Evolutionary conservation across 768 basidiomycete genomes (phyloP).

Genomic region (Austroboletus festivus): DNA sequence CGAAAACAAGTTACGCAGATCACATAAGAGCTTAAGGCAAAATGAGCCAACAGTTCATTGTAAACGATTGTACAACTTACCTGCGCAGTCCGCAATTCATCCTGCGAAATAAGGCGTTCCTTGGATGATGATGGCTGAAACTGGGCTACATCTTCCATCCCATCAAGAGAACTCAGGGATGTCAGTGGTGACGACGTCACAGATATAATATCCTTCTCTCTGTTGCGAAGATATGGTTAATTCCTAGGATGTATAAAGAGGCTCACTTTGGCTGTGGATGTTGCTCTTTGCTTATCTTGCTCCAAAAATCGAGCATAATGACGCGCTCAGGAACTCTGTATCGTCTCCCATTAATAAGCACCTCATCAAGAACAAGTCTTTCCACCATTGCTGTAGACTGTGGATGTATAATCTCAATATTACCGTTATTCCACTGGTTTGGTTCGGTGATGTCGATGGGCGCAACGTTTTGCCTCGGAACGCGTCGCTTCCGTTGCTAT

Average conservation of each 20-base stretch:
- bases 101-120: slow-evolving; percentile 33
- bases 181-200: slow-evolving; percentile 70
- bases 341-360: slow-evolving; percentile 81
- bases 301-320: slow-evolving; percentile 95
- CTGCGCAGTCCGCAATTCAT: slow-evolving; percentile 60
- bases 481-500: slow-evolving; percentile 76
- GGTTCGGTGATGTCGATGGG: slow-evolving; percentile 75
- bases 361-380: slow-evolving; percentile 71
- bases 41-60: slow-evolving; percentile 11
- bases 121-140: slow-evolving; percentile 22
- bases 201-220: slow-evolving; percentile 38
- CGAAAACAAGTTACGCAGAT: slow-evolving; percentile 28
- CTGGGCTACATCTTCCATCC: slow-evolving; percentile 39
- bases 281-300: slow-evolving; percentile 56
- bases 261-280: slow-evolving; percentile 43
- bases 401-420: slow-evolving; percentile 80
- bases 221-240: slow-evolving; percentile 5
- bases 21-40: slow-evolving; percentile 38
- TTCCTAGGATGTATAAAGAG: neutral
- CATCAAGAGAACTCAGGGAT: slow-evolving; percentile 70
- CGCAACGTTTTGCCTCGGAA: slow-evolving; percentile 64
- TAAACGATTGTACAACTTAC: slow-evolving; percentile 32
- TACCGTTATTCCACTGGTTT: slow-evolving; percentile 83
- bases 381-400: slow-evolving; percentile 46
- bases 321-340: slow-evolving; percentile 92